Evolutionary conservation across 2,329 filamentous ascomycete genomes (phyloP).

Genomic region (Penicillium polonicum): DNA sequence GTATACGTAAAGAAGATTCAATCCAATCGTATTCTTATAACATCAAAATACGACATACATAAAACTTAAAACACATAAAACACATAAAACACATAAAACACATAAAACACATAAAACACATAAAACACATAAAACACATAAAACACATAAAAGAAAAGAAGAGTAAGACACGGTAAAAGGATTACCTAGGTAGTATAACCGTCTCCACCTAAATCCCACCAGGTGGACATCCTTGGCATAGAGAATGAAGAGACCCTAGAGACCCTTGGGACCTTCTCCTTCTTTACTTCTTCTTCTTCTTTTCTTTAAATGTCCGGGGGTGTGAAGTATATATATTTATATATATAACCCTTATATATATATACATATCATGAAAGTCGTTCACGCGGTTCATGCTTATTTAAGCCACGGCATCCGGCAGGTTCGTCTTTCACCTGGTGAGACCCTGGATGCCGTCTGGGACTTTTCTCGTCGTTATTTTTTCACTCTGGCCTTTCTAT

Average conservation of each 20-base stretch:
- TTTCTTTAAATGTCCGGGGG: background rate
- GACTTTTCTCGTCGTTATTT: slow-evolving; percentile 32
- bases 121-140: too few species aligned
- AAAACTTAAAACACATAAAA: too few species aligned
- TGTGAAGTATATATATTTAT: background rate
- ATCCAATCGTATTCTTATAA: too few species aligned
- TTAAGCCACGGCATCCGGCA: slow-evolving; percentile 13
- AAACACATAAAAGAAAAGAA: too few species aligned
- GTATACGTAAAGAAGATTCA: too few species aligned
- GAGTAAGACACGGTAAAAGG: too few species aligned
- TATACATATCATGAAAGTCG: slow-evolving; percentile 8
- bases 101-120: too few species aligned
- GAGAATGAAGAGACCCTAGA: background rate
- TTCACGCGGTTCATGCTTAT: slow-evolving; percentile 11
- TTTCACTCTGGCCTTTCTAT: slow-evolving; percentile 30
- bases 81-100: too few species aligned
- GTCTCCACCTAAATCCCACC: background rate
- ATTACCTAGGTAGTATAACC: background rate
- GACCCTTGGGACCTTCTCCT: background rate
- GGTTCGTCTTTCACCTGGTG: slow-evolving; percentile 10
- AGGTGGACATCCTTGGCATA: background rate
- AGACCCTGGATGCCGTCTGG: slow-evolving; percentile 27
- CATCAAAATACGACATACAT: too few species aligned
- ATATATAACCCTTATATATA: too few species aligned
- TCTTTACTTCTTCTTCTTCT: background rate